phyloP scores from a whole-genome alignment of 2,329 filamentous ascomycete species.

The Exophiala xenobiotica region DNA sequence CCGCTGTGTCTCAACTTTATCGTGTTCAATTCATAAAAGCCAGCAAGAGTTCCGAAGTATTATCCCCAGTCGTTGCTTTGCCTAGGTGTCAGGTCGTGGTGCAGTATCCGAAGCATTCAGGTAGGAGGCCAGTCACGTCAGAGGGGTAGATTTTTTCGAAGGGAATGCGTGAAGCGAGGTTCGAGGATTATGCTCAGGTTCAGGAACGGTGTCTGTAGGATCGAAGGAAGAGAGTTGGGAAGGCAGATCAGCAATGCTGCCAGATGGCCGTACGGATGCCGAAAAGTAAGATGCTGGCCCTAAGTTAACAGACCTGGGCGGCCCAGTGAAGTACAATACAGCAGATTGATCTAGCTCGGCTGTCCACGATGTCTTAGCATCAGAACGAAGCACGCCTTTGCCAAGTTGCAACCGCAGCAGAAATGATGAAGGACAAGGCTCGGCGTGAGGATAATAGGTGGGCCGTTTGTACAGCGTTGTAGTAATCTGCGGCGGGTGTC shows the following conservation, averaged over 20 bases:
- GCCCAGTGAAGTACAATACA: conserved; percentile 5
- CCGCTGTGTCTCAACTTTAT: conserved; percentile 3
- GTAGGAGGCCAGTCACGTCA: background rate
- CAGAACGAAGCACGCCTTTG: conserved; percentile 7
- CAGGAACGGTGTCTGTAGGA: background rate
- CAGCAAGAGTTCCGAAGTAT: background rate
- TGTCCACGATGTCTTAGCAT: conserved; percentile 2
- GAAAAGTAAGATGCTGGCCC: background rate
- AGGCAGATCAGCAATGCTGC: background rate
- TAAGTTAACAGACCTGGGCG: background rate
- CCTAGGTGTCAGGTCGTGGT: conserved; percentile 23
- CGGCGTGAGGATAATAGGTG: background rate
- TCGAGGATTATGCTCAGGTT: background rate
- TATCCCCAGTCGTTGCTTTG: conserved; percentile 29
- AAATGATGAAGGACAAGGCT: background rate
- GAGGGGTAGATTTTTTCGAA: background rate
- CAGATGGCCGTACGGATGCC: background rate
- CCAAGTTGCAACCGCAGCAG: conserved; percentile 7
- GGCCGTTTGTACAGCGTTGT: background rate
- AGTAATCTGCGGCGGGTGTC: background rate
- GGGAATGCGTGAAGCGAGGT: background rate
- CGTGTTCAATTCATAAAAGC: background rate
- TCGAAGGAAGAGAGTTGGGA: background rate
- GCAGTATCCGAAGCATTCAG: conserved; percentile 26
- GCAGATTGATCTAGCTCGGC: conserved; percentile 12